Percentiles rank a stretch among this genome's conserved stretches.
These are phyloP conservation scores for Coccomyxa sp. DNA, from an alignment of 139 green algal species.

Conservation along the genomic window DNA sequence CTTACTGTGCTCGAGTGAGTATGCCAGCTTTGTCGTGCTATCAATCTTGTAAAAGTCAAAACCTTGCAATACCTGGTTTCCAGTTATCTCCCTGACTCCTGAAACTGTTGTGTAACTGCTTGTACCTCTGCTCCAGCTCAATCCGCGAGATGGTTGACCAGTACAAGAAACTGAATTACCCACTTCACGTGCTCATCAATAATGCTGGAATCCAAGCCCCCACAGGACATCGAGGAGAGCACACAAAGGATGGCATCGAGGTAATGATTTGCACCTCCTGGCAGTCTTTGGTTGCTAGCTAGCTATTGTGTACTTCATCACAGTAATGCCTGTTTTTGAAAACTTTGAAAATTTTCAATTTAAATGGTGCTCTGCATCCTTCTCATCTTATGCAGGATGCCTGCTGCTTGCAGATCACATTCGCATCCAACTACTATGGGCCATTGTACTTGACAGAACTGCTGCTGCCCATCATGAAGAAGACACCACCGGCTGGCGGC, in stretches of 20 bases:
- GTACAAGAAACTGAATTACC: slow-evolving; percentile 24
- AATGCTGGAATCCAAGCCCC: slow-evolving; percentile 34
- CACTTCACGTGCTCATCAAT: slow-evolving; percentile 32
- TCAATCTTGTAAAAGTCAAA: neutral
- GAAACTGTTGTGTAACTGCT: too few species aligned
- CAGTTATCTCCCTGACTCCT: too few species aligned
- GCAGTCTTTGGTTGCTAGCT: neutral
- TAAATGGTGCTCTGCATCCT: neutral
- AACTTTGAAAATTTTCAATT: neutral
- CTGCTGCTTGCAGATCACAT: slow-evolving; percentile 23
- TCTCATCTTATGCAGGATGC: neutral
- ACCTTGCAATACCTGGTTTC: too few species aligned
- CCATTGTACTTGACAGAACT: slow-evolving; percentile 29
- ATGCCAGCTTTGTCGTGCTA: neutral
- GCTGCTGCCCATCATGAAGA: slow-evolving; percentile 30
- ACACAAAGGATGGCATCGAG: slow-evolving; percentile 34
- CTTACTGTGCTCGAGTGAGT: slow-evolving; percentile 32
- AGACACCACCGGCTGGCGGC: slow-evolving; percentile 8
- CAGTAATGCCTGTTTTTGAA: neutral
- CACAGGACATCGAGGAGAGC: slow-evolving; percentile 18
- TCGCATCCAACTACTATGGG: slow-evolving; percentile 31
- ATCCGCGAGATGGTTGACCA: slow-evolving; percentile 24
- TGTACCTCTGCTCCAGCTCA: slow-evolving; percentile 8
- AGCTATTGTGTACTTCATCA: neutral
- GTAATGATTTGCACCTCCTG: neutral